These are phyloP conservation scores for Globisporangium parvum DNA, from an alignment of 352 stramenopile genomes.

Conservation along the genomic window DNA sequence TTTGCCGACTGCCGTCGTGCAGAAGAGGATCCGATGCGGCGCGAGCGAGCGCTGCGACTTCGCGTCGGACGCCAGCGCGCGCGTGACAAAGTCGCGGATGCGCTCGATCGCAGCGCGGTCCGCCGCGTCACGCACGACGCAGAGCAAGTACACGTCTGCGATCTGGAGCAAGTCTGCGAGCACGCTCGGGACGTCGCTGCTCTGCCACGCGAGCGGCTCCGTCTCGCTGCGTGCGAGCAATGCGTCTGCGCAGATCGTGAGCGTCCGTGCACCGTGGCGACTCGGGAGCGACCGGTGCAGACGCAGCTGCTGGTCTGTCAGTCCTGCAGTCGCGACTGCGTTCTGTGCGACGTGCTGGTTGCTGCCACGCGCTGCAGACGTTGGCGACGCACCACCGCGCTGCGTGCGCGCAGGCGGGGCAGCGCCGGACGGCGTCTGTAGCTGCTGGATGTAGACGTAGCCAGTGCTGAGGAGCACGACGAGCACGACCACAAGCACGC, in stretches of 20 bases:
- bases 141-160: slow-evolving; percentile 67
- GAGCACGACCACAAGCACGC: slow-evolving; percentile 63
- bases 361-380: slow-evolving; percentile 3
- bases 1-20: slow-evolving; percentile 67
- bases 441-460: slow-evolving; percentile 69
- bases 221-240: slow-evolving; percentile 29
- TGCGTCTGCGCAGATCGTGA: slow-evolving; percentile 62
- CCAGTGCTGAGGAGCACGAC: slow-evolving; percentile 66
- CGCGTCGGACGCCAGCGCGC: slow-evolving; percentile 20
- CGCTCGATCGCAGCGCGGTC: slow-evolving; percentile 27
- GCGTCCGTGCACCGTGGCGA: slow-evolving; percentile 50
- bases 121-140: slow-evolving; percentile 26
- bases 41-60: slow-evolving; percentile 25
- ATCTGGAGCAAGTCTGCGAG: slow-evolving; percentile 55
- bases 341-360: slow-evolving; percentile 18
- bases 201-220: slow-evolving; percentile 33
- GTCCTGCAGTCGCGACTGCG: slow-evolving; percentile 25
- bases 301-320: slow-evolving; percentile 47
- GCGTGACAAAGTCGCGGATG: slow-evolving; percentile 42
- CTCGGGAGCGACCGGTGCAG: slow-evolving; percentile 55
- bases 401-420: neutral
- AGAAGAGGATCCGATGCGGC: slow-evolving; percentile 78
- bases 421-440: slow-evolving; percentile 21
- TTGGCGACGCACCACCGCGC: neutral
- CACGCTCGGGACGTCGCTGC: slow-evolving; percentile 33